Evolutionary conservation across 2,329 filamentous ascomycete genomes (phyloP).

Genomic region (Ramularia endophylla): DNA sequence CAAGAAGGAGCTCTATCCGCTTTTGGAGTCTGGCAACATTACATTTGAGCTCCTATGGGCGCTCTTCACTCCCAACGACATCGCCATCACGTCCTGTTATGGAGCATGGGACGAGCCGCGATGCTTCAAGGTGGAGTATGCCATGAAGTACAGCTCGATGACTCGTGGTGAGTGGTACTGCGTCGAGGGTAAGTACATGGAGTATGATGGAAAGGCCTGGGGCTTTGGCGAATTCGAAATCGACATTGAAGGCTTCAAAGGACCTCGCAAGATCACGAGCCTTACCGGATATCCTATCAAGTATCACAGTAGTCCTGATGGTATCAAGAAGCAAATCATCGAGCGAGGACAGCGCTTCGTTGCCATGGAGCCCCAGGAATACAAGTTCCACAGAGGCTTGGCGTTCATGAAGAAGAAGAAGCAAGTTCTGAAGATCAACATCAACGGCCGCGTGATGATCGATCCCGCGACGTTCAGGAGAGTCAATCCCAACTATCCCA

Average conservation of each 20-base stretch:
- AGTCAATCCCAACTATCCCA: slow-evolving; percentile 78
- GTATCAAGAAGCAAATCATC: slow-evolving; percentile 61
- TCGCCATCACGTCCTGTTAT: slow-evolving; percentile 72
- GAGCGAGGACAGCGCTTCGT: slow-evolving; percentile 82
- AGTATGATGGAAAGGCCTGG: slow-evolving; percentile 83
- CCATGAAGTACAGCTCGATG: slow-evolving; percentile 63
- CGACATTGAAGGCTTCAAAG: slow-evolving; percentile 70
- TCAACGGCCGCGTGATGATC: slow-evolving; percentile 83
- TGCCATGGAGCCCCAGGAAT: slow-evolving; percentile 72
- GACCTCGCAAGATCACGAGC: slow-evolving; percentile 74
- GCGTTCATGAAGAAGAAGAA: slow-evolving; percentile 80
- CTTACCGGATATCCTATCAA: slow-evolving; percentile 70
- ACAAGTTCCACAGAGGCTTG: slow-evolving; percentile 75
- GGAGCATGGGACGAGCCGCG: slow-evolving; percentile 69
- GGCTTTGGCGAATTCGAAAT: slow-evolving; percentile 66
- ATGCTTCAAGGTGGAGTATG: slow-evolving; percentile 74
- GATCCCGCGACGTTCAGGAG: slow-evolving; percentile 76
- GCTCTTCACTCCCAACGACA: slow-evolving; percentile 78
- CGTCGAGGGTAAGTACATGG: slow-evolving; percentile 72
- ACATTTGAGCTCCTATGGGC: slow-evolving; percentile 88
- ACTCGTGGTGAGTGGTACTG: slow-evolving; percentile 69
- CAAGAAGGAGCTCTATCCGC: slow-evolving; percentile 73
- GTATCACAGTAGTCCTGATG: slow-evolving; percentile 68
- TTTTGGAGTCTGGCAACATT: slow-evolving; percentile 75
- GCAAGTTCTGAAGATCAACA: slow-evolving; percentile 68